Percentiles rank a stretch among this genome's conserved stretches.
Conservation (phyloP, 257 asterid genomes). For the Solanum piurae region DNA sequence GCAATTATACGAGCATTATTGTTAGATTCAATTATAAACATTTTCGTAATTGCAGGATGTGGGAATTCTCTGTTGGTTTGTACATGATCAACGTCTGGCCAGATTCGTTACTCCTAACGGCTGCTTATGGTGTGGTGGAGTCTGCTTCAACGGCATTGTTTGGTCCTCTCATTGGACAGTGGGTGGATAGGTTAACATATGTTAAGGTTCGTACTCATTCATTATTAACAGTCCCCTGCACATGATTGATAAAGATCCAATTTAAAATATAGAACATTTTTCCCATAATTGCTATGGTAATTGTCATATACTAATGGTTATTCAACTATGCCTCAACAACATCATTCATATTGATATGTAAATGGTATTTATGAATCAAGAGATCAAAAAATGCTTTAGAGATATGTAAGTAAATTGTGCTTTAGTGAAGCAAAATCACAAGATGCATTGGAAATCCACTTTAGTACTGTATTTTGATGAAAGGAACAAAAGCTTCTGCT, state of each 20-base stretch:
- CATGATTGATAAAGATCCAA: not conserved
- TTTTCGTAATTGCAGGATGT: conserved; percentile 48
- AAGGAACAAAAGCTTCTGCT: not conserved
- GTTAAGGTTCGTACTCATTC: conserved; percentile 29
- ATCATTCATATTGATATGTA: not conserved
- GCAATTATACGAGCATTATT: not conserved
- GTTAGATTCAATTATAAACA: not conserved
- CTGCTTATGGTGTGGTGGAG: conserved; percentile 79
- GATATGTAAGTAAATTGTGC: not conserved
- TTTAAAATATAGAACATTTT: not conserved
- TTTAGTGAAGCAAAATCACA: not conserved
- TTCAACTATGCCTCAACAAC: not conserved
- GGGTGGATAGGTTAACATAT: conserved; percentile 57
- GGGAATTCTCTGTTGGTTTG: conserved; percentile 91
- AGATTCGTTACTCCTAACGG: conserved; percentile 70
- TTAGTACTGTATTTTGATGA: not conserved
- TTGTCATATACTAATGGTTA: not conserved
- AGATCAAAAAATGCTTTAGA: not conserved
- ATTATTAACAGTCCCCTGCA: not conserved
- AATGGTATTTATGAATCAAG: not conserved
- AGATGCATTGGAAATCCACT: not conserved
- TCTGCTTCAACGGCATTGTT: conserved; percentile 60
- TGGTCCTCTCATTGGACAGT: conserved; percentile 69
- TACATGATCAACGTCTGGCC: conserved; percentile 95
- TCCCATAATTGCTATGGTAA: not conserved